These are phyloP conservation scores for Berkeleyomyces rouxiae DNA, from an alignment of 2,329 filamentous ascomycete species.

Conservation along the genomic window DNA sequence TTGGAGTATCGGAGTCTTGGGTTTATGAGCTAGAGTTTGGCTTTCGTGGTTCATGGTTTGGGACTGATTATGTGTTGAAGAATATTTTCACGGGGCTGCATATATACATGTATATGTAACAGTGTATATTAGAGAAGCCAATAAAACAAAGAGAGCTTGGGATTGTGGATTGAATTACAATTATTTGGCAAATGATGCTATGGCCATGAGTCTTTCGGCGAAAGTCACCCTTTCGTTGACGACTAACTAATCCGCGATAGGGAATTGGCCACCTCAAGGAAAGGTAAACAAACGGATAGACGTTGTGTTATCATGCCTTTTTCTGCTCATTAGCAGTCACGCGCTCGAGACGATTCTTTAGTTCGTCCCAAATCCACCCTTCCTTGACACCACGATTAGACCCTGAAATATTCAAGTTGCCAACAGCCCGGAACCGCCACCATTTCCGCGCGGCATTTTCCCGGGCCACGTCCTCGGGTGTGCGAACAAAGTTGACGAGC, in stretches of 20 bases:
- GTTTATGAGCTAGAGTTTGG: neutral
- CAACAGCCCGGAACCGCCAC: conserved; percentile 26
- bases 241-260: too few species aligned
- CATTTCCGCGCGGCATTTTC: conserved; percentile 24
- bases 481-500: conserved; percentile 26
- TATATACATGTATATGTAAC: neutral
- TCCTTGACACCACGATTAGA: conserved; percentile 15
- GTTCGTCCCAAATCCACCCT: conserved; percentile 27
- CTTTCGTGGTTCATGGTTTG: neutral
- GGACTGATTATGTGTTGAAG: neutral
- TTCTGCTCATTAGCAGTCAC: conserved; percentile 6
- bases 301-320: neutral
- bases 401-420: conserved; percentile 24
- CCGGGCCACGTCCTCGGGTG: conserved; percentile 17
- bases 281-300: too few species aligned
- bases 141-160: too few species aligned
- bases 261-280: too few species aligned
- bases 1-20: neutral
- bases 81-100: neutral
- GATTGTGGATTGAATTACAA: too few species aligned
- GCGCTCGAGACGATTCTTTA: conserved; percentile 21
- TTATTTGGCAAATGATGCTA: too few species aligned
- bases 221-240: too few species aligned
- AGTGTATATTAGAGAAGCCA: too few species aligned
- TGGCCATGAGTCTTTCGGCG: too few species aligned